These are phyloP conservation scores for Xylaria sp. DNA, from an alignment of 2,329 filamentous ascomycete species.

Conservation along the genomic window DNA sequence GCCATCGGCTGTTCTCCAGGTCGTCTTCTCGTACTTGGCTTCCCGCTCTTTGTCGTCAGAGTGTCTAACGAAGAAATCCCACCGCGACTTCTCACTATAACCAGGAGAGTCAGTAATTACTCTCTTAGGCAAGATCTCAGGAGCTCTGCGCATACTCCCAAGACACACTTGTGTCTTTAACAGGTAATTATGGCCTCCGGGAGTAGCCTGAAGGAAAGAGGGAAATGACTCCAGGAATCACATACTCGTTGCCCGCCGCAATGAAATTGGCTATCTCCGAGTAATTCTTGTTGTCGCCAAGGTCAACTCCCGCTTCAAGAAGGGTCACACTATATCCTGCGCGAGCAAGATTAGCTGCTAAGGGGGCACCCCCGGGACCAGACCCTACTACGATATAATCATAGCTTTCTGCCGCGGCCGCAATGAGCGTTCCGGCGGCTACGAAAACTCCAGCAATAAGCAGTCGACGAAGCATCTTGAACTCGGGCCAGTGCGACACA, in stretches of 20 bases:
- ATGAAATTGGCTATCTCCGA: conserved; percentile 45
- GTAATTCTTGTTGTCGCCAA: conserved; percentile 41
- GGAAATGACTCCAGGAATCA: no score
- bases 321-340: conserved; percentile 60
- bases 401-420: conserved; percentile 30
- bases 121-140: no score
- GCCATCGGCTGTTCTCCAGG: conserved; percentile 40
- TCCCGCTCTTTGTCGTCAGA: conserved; percentile 60
- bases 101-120: no score
- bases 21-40: conserved; percentile 43
- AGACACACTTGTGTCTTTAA: no score
- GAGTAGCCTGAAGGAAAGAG: no score
- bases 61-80: conserved; percentile 64
- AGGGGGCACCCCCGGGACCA: conserved; percentile 58
- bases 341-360: conserved; percentile 59
- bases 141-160: no score
- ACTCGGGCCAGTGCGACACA: not conserved
- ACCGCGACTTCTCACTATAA: conserved; percentile 49
- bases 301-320: conserved; percentile 61
- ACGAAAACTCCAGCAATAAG: conserved; percentile 28
- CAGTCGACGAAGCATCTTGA: conserved; percentile 31
- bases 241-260: conserved; percentile 48
- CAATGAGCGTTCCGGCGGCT: conserved; percentile 22
- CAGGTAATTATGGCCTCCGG: no score
- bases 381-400: conserved; percentile 59